Evolutionary conservation across 2,329 filamentous ascomycete genomes (phyloP).

Genomic region (Chaetomiaceae sp.): DNA sequence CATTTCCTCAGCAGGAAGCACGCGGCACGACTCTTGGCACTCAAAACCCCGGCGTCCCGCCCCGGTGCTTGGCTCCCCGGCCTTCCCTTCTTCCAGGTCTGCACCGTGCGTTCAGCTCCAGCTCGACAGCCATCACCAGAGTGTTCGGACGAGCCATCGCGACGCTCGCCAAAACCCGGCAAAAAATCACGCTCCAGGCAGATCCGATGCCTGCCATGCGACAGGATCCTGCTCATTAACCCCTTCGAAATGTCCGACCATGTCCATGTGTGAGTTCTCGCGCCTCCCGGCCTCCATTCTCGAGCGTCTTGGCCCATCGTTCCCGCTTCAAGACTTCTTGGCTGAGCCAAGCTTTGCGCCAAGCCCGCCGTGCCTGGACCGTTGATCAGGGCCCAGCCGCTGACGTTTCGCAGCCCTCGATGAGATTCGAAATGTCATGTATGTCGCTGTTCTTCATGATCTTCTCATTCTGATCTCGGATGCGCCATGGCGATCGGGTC

Average conservation of each 20-base stretch:
- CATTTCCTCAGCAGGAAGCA: background rate
- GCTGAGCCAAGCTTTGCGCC: constrained; percentile 28
- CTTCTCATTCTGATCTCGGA: background rate
- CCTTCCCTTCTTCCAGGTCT: constrained; percentile 5
- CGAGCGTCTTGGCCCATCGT: constrained; percentile 17
- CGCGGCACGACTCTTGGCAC: constrained; percentile 22
- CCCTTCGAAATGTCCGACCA: constrained; percentile 22
- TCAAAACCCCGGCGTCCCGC: constrained; percentile 21
- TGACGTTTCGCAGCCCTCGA: constrained; percentile 33
- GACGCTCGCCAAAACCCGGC: no score
- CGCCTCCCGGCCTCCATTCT: background rate
- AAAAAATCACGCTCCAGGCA: background rate
- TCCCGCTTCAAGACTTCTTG: constrained; percentile 22
- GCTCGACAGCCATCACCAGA: background rate
- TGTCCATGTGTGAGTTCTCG: constrained; percentile 27
- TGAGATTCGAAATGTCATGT: constrained; percentile 34
- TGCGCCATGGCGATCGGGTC: background rate
- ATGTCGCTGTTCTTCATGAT: constrained; percentile 15
- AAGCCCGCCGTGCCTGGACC: constrained; percentile 23
- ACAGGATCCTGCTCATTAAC: constrained; percentile 9
- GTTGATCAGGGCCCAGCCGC: constrained; percentile 11
- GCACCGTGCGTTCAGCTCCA: constrained; percentile 7
- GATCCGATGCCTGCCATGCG: constrained; percentile 16
- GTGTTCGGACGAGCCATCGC: background rate
- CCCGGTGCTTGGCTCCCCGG: constrained; percentile 17